Evolutionary conservation across 2,329 filamentous ascomycete species (phyloP).

Genomic region (Penicillium sp.): DNA sequence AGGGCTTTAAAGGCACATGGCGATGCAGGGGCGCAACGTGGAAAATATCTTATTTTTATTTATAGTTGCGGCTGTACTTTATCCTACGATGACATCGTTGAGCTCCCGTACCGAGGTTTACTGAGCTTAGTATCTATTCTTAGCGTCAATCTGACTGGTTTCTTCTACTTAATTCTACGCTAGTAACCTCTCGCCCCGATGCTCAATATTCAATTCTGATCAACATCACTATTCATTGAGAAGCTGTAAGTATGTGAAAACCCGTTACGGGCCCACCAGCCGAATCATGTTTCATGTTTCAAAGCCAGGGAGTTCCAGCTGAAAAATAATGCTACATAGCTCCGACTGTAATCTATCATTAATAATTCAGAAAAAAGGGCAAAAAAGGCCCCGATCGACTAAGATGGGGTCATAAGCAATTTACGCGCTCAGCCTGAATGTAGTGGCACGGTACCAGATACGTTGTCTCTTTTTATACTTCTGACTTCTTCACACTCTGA

Average conservation of each 20-base stretch:
- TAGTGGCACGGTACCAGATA: not conserved
- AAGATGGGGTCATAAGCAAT: constrained; percentile 1
- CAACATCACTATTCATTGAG: not conserved
- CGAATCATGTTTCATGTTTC: not conserved
- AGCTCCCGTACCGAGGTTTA: not conserved
- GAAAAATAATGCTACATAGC: not conserved
- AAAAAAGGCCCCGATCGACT: not conserved
- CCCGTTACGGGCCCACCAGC: not conserved
- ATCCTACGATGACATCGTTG: not conserved
- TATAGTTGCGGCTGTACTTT: constrained; percentile 4
- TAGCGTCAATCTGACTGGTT: constrained; percentile 6
- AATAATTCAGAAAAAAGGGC: not conserved
- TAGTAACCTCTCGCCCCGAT: not conserved
- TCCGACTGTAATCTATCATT: not conserved
- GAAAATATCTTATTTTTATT: constrained; percentile 20
- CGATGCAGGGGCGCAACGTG: constrained; percentile 18
- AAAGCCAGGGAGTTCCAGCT: not conserved
- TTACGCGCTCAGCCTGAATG: not conserved
- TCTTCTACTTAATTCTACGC: not conserved
- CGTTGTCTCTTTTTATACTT: not conserved
- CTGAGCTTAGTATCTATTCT: constrained; percentile 3
- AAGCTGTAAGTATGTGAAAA: not conserved
- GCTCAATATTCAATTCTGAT: not conserved
- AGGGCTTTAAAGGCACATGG: not conserved
- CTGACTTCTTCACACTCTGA: not conserved